phyloP scores from a whole-genome alignment of 2,329 filamentous ascomycete species.

The Anisogramma anomala region DNA sequence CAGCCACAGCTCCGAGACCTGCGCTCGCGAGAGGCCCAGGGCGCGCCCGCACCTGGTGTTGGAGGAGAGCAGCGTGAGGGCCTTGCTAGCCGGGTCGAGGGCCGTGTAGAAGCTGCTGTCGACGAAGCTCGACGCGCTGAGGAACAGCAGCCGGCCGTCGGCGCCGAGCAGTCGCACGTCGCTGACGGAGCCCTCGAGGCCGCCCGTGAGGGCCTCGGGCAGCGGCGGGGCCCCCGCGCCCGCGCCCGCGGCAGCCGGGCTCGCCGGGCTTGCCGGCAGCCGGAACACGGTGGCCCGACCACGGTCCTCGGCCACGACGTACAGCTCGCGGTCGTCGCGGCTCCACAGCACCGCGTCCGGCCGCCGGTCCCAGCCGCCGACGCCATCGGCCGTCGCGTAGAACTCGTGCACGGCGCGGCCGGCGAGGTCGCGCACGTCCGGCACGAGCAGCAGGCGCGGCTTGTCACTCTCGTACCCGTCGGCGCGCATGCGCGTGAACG shows the following conservation, averaged over 20 bases:
- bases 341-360: slow-evolving; percentile 48
- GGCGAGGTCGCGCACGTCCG: slow-evolving; percentile 45
- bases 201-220: slow-evolving; percentile 36
- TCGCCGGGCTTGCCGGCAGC: slow-evolving; percentile 42
- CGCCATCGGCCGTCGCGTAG: slow-evolving; percentile 49
- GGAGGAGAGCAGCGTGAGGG: slow-evolving; percentile 43
- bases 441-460: slow-evolving; percentile 53
- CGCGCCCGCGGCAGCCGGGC: slow-evolving; percentile 38
- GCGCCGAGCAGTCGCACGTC: slow-evolving; percentile 42
- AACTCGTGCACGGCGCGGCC: slow-evolving; percentile 53
- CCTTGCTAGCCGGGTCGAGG: slow-evolving; percentile 34
- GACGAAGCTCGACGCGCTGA: slow-evolving; percentile 56
- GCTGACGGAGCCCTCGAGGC: slow-evolving; percentile 42
- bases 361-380: slow-evolving; percentile 49
- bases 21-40: slow-evolving; percentile 52
- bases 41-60: slow-evolving; percentile 52
- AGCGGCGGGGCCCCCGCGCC: too few species aligned
- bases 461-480: slow-evolving; percentile 75
- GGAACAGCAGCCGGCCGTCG: slow-evolving; percentile 37
- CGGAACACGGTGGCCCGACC: slow-evolving; percentile 52
- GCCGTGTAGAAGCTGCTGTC: slow-evolving; percentile 62
- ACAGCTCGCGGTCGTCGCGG: slow-evolving; percentile 49
- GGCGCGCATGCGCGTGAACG: slow-evolving; percentile 68
- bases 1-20: slow-evolving; percentile 60
- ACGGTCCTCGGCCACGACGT: slow-evolving; percentile 61